phyloP scores from a whole-genome alignment of 345 rosid species.

The Salix dunnii region DNA sequence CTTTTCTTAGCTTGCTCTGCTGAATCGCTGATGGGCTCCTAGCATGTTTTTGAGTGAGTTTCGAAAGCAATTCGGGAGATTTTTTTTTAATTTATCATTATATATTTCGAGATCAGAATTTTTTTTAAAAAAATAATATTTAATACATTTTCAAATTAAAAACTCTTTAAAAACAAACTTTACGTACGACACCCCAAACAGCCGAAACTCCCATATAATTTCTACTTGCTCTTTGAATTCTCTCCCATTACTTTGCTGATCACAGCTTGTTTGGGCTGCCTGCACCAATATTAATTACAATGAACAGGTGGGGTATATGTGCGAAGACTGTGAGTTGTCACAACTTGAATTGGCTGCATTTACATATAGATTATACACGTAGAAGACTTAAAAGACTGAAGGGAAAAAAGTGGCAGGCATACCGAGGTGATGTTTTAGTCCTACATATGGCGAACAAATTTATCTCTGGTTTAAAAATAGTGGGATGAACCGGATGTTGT shows the following conservation, averaged over 20 bases:
- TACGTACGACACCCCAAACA: no score
- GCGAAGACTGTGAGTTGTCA: background rate
- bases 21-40: slow-evolving; percentile 25
- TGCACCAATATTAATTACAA: background rate
- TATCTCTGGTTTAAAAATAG: background rate
- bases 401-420: background rate
- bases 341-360: background rate
- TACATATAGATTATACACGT: background rate
- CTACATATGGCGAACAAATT: background rate
- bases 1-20: slow-evolving; percentile 21
- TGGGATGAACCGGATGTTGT: background rate
- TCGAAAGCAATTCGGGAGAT: no score
- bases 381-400: background rate
- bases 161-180: no score
- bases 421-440: slow-evolving; percentile 21
- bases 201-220: background rate
- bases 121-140: no score
- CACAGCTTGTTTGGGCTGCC: background rate
- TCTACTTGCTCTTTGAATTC: background rate
- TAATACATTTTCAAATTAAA: no score
- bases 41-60: no score
- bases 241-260: background rate
- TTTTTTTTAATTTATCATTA: no score
- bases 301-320: no score
- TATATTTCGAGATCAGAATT: no score